Evolutionary conservation across 192 early-diverging fungal genomes (phyloP).

Genomic region (Linnemannia hyalina): DNA sequence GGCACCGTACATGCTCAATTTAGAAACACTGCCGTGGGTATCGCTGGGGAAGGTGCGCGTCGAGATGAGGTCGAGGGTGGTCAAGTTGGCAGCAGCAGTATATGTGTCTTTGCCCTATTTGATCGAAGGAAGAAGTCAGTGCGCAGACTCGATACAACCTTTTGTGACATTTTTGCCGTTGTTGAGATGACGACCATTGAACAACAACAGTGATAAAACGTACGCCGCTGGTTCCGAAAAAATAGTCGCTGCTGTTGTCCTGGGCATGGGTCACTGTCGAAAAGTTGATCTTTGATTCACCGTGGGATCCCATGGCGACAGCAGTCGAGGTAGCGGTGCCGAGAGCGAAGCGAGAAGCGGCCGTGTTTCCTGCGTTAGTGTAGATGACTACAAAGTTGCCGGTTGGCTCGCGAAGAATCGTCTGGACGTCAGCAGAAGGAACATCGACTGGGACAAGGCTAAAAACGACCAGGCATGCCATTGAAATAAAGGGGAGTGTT

Average conservation of each 20-base stretch:
- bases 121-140: background rate
- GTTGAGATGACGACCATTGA: background rate
- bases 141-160: background rate
- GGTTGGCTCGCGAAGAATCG: conserved; percentile 17
- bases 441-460: conserved; percentile 34
- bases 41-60: conserved; percentile 18
- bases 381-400: conserved; percentile 34
- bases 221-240: conserved; percentile 28
- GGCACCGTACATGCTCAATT: conserved; percentile 26
- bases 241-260: conserved; percentile 16
- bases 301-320: background rate
- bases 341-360: conserved; percentile 30
- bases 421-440: conserved; percentile 10
- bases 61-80: conserved; percentile 2
- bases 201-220: background rate
- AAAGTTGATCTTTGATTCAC: conserved; percentile 21
- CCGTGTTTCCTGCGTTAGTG: conserved; percentile 2
- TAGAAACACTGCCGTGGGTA: background rate
- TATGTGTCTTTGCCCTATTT: background rate
- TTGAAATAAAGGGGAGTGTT: background rate
- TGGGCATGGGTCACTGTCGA: conserved; percentile 20
- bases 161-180: background rate
- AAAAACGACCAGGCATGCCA: background rate
- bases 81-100: conserved; percentile 3
- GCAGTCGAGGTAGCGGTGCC: conserved; percentile 4